phyloP scores from a whole-genome alignment of 2,329 filamentous ascomycete genomes.

The Calonectria crousiana region DNA sequence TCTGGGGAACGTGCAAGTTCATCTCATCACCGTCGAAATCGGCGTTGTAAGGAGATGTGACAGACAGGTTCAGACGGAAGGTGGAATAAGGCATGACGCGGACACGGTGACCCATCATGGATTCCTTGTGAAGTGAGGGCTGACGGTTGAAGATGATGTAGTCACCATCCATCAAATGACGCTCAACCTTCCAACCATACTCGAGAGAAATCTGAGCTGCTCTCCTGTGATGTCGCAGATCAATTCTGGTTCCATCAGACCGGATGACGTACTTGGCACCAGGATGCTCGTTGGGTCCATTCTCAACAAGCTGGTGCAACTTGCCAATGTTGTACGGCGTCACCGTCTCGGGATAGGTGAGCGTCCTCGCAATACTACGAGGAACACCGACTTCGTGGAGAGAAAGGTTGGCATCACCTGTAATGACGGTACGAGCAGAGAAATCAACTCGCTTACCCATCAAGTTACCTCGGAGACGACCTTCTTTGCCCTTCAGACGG shows the following conservation, averaged over 20 bases:
- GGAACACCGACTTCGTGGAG: slow-evolving; percentile 98
- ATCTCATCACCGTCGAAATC: slow-evolving; percentile 99
- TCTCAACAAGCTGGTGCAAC: slow-evolving; percentile 88
- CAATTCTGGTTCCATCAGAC: slow-evolving; percentile 92
- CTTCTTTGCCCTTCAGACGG: slow-evolving; percentile 98
- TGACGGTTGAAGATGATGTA: slow-evolving; percentile 99
- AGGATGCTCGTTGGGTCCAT: slow-evolving; percentile 94
- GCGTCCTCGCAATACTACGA: slow-evolving; percentile 87
- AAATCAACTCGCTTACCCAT: slow-evolving; percentile 99
- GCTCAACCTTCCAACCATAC: slow-evolving; percentile 99
- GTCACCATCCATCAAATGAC: slow-evolving; percentile 95
- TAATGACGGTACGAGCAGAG: slow-evolving; percentile 99
- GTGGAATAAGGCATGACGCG: slow-evolving; percentile 99
- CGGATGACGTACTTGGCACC: slow-evolving; percentile 97
- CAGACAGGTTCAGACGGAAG: slow-evolving; percentile 96
- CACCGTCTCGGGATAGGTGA: slow-evolving; percentile 97
- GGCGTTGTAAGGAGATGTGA: slow-evolving; percentile 98
- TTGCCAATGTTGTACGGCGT: slow-evolving; percentile 98
- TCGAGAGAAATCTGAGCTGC: slow-evolving; percentile 88
- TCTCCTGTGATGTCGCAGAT: slow-evolving; percentile 92
- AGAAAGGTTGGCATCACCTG: slow-evolving; percentile 95
- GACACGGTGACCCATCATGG: slow-evolving; percentile 99
- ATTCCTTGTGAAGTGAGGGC: slow-evolving; percentile 98
- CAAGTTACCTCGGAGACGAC: slow-evolving; percentile 95
- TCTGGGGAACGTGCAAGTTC: slow-evolving; percentile 99